Evolutionary conservation across 2,329 filamentous ascomycete species (phyloP).

Genomic region (Colletotrichum navitas): DNA sequence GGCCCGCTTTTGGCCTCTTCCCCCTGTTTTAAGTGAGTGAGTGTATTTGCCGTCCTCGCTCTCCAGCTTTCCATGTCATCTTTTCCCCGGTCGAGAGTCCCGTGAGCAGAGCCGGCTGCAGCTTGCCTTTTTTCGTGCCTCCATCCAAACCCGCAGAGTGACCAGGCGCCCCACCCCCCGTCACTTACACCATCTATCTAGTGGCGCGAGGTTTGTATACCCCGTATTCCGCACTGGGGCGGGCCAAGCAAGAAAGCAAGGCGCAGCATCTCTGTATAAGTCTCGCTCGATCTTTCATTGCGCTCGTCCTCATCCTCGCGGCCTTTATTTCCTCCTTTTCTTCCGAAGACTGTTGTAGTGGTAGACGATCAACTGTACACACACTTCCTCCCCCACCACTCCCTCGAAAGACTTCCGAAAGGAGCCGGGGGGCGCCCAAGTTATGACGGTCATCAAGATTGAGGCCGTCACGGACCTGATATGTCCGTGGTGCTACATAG

Average conservation of each 20-base stretch:
- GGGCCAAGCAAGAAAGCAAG: neutral
- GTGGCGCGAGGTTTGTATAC: neutral
- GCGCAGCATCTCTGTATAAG: neutral
- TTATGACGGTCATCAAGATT: slow-evolving; percentile 53
- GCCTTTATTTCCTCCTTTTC: neutral
- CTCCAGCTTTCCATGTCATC: neutral
- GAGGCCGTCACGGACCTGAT: slow-evolving; percentile 64
- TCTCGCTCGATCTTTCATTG: neutral
- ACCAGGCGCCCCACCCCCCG: neutral
- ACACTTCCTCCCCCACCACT: neutral
- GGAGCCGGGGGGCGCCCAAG: neutral
- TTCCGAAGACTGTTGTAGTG: neutral
- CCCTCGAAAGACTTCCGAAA: neutral
- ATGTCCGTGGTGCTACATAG: slow-evolving; percentile 67
- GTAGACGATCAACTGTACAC: neutral
- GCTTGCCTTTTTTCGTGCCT: neutral
- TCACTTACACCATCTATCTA: neutral
- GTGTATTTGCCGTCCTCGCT: neutral
- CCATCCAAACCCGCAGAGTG: neutral
- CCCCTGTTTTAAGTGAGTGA: neutral
- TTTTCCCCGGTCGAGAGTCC: neutral
- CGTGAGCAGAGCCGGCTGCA: neutral
- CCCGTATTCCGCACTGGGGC: neutral
- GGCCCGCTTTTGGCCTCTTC: neutral
- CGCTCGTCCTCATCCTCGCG: neutral